These are phyloP conservation scores for Trifolium dubium DNA, from an alignment of 306 rosid genomes.

Conservation along the genomic window DNA sequence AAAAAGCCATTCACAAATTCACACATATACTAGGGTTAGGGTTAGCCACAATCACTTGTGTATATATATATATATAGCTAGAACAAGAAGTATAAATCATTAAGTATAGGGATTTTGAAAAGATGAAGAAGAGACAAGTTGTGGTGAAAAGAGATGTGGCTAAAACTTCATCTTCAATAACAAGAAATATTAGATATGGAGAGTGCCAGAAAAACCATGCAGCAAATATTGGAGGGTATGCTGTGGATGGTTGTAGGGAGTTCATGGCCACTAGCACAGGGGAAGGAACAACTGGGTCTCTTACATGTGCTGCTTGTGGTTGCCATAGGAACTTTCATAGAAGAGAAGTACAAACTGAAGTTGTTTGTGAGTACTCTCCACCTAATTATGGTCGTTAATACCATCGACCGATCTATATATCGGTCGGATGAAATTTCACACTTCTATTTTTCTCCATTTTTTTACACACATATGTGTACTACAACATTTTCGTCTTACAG, in stretches of 20 bases:
- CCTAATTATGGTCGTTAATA: constrained; percentile 52
- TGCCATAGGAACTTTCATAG: constrained; percentile 87
- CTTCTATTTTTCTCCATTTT: not conserved
- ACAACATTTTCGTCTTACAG: no score
- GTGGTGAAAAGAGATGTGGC: constrained; percentile 60
- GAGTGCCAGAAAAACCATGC: constrained; percentile 97
- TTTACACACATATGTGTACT: not conserved
- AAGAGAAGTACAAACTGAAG: constrained; percentile 86
- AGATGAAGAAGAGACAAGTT: constrained; percentile 84
- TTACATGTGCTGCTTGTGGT: constrained; percentile 89
- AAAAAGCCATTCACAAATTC: constrained; percentile 39
- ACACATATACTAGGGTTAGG: constrained; percentile 64
- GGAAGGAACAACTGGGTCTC: constrained; percentile 60
- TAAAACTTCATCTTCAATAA: constrained; percentile 62
- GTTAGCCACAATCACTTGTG: constrained; percentile 45
- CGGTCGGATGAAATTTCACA: not conserved
- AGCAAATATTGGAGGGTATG: constrained; percentile 86
- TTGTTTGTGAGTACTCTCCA: constrained; percentile 91
- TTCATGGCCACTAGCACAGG: constrained; percentile 78
- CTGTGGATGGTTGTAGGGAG: constrained; percentile 90
- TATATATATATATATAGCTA: constrained; percentile 19
- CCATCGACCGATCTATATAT: not conserved
- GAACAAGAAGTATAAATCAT: not conserved
- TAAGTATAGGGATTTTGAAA: constrained; percentile 33
- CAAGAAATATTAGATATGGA: constrained; percentile 66